phyloP scores from a whole-genome alignment of 805 yeast genomes.

The Clavispora phyllophila region DNA sequence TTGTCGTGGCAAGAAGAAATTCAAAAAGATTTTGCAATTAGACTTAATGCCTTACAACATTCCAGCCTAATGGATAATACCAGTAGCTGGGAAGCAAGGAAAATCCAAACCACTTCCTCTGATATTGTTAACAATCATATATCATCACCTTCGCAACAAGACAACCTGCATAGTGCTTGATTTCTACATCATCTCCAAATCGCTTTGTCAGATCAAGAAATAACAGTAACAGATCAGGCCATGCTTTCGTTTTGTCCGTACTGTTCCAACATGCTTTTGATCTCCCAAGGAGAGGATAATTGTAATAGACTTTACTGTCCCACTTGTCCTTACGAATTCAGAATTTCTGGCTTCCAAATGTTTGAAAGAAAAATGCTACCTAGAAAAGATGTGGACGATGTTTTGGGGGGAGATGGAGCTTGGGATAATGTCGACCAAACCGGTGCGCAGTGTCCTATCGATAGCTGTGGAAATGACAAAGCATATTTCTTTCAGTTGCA shows the following conservation, averaged over 20 bases:
- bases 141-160: too few species aligned
- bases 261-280: slow-evolving; percentile 85
- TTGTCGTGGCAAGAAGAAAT: too few species aligned
- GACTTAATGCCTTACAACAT: too few species aligned
- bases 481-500: slow-evolving; percentile 97
- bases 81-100: too few species aligned
- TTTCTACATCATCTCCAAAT: neutral
- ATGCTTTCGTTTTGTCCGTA: slow-evolving; percentile 96
- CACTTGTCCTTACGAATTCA: slow-evolving; percentile 94
- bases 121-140: too few species aligned
- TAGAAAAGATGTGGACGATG: slow-evolving; percentile 92
- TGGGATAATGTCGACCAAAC: slow-evolving; percentile 99
- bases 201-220: neutral
- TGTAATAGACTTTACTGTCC: slow-evolving; percentile 76
- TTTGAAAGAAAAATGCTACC: slow-evolving; percentile 80
- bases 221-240: neutral
- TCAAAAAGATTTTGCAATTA: too few species aligned
- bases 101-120: too few species aligned
- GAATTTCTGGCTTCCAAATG: slow-evolving; percentile 76
- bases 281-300: slow-evolving; percentile 50
- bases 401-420: slow-evolving; percentile 92
- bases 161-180: neutral
- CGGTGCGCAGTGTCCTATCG: slow-evolving; percentile 84
- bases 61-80: too few species aligned
- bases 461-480: slow-evolving; percentile 77